Base-by-base conservation (phyloP, 208 protist genomes). In the Paratrypanosoma confusum region DNA sequence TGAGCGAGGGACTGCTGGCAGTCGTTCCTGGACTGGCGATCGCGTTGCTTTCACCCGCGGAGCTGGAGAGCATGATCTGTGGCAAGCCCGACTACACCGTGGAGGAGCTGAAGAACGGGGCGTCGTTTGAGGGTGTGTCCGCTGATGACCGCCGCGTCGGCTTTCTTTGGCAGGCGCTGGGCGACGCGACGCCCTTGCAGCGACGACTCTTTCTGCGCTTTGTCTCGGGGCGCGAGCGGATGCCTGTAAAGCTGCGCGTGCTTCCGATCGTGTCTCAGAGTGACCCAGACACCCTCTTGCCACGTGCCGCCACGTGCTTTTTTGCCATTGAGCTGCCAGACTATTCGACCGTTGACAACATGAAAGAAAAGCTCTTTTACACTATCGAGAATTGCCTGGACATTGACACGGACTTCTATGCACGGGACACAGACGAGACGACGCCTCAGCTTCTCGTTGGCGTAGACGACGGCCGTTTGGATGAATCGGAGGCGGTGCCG, bases 291-390 rank as follows among this genome's bases (percentile, higher is more conserved):
- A 60, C 68, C 14, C 52, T 79, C 13, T 60, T 98, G 7, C 92
- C 95, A 4, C 68, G 80, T 20, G 81, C 94, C 13, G 79, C 92
- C 17, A 98, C 95, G 47, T 98, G 95, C 77, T 97, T 97, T 68
- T 97, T 97, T 50, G 72, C 83, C 11, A 24, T 98, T 20, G 85
- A 96, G 51, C 57, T 98, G 25, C 95, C 95, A 5, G 72, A 94
- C 50, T 98, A 98, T 66, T 90, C 78, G 46, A 79, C 70, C 0
- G 52, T 95, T 11, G 87, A 94, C n/a, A 73, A 95, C 17, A 82
- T 96, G 75, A 88, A 87, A 60, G 57, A 62, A 28, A 95, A 95
- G 56, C 73, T 98, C 18, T 88, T 87, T 45, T 97, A 96, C 72
- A 93, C 92, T 48, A 96, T 97, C 39, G 75, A 89, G 42, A 91